phyloP scores from a whole-genome alignment of 2,329 filamentous ascomycete genomes.

The Nemania sp. region DNA sequence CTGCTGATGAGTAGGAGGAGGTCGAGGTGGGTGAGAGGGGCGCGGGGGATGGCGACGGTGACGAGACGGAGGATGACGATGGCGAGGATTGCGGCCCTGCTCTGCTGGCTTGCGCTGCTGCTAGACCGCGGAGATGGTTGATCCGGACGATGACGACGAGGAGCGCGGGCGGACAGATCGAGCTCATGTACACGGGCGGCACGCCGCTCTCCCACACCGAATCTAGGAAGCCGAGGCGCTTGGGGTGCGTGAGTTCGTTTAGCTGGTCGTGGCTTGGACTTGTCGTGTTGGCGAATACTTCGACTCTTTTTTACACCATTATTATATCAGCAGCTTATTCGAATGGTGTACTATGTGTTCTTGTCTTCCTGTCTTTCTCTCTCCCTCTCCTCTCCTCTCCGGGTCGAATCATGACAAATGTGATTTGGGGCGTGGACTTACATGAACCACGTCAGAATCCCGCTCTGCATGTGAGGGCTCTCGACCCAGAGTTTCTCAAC shows the following conservation, averaged over 20 bases:
- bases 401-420: too few relatives aligned
- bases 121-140: conserved; percentile 24
- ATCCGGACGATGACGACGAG: conserved; percentile 14
- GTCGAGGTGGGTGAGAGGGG: background rate
- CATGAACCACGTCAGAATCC: conserved; percentile 32
- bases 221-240: conserved; percentile 34
- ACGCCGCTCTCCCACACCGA: conserved; percentile 26
- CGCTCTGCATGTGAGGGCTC: conserved; percentile 19
- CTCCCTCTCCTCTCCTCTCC: too few relatives aligned
- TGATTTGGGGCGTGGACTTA: conserved; percentile 27
- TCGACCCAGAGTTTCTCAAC: conserved; percentile 25
- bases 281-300: conserved; percentile 42
- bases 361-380: too few relatives aligned
- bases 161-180: conserved; percentile 21
- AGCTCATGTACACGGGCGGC: conserved; percentile 22
- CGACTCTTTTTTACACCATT: conserved; percentile 32
- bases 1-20: background rate
- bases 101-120: background rate
- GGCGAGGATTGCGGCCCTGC: background rate
- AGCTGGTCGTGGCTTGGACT: conserved; percentile 38
- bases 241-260: conserved; percentile 24
- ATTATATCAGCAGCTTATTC: background rate
- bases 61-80: background rate
- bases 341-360: too few relatives aligned
- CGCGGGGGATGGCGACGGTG: background rate